These are phyloP conservation scores for Anisogramma anomala DNA, from an alignment of 2,329 filamentous ascomycete species.

Conservation along the genomic window DNA sequence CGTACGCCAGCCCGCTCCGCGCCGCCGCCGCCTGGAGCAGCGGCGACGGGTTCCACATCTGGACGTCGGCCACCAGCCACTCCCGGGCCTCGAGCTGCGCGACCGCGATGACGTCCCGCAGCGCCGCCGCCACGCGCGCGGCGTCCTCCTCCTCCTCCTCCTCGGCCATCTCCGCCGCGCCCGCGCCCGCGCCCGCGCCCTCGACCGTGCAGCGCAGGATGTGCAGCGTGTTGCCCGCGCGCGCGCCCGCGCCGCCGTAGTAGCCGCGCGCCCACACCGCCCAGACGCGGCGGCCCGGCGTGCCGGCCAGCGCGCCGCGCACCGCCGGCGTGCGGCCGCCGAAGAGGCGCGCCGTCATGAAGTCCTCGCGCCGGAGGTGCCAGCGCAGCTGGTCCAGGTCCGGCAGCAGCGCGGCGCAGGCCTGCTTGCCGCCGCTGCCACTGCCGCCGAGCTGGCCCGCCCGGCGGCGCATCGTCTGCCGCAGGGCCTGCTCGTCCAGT, in stretches of 20 bases:
- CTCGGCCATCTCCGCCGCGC: conserved; percentile 38
- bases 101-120: conserved; percentile 52
- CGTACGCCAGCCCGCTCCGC: conserved; percentile 35
- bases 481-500: conserved; percentile 53
- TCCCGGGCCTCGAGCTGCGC: conserved; percentile 59
- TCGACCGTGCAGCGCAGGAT: conserved; percentile 60
- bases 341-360: conserved; percentile 55
- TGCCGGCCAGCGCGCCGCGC: conserved; percentile 57
- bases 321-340: conserved; percentile 42
- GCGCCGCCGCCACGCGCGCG: conserved; percentile 35
- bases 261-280: conserved; percentile 60
- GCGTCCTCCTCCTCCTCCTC: conserved; percentile 30
- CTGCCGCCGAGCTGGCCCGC: conserved; percentile 19
- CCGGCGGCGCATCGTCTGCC: conserved; percentile 32
- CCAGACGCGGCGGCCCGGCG: conserved; percentile 51
- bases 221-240: conserved; percentile 55
- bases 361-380: conserved; percentile 74
- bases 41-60: conserved; percentile 73
- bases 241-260: conserved; percentile 40
- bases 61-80: conserved; percentile 59
- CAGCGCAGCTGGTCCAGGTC: conserved; percentile 56
- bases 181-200: conserved; percentile 36
- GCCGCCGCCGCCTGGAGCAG: conserved; percentile 37
- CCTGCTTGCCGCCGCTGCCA: conserved; percentile 25
- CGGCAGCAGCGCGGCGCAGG: conserved; percentile 54